Conservation (phyloP, 2,329 filamentous ascomycete species). For the Cladosporium sp. region DNA sequence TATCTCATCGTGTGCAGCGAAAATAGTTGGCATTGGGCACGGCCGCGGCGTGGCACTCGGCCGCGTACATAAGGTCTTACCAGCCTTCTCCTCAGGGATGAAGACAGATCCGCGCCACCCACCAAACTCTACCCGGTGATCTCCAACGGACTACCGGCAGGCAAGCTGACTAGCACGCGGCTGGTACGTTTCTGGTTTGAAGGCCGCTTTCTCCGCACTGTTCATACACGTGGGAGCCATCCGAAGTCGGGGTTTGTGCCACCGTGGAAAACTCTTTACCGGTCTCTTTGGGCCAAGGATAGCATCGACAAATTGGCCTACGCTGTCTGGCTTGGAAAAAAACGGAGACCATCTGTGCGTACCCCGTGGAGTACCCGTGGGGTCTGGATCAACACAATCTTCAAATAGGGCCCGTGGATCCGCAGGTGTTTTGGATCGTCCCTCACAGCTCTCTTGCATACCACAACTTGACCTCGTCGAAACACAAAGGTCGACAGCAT, state of each 20-base stretch:
- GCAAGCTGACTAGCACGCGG: neutral
- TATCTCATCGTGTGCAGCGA: neutral
- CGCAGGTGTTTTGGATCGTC: neutral
- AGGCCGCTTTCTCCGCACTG: slow-evolving; percentile 2
- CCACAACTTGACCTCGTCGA: neutral
- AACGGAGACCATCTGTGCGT: neutral
- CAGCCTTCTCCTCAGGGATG: slow-evolving; percentile 1
- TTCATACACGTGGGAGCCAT: slow-evolving; percentile 4
- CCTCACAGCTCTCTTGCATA: neutral
- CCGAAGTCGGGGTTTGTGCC: neutral
- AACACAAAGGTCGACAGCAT: slow-evolving; percentile 21
- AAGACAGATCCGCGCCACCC: slow-evolving; percentile 2
- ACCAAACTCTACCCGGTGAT: neutral
- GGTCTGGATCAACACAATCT: neutral
- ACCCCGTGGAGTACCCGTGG: slow-evolving; percentile 4
- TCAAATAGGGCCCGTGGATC: slow-evolving; percentile 3
- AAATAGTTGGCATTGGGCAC: neutral
- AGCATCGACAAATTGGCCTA: neutral
- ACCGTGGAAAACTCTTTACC: slow-evolving; percentile 11
- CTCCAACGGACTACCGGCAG: neutral
- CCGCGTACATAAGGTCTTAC: slow-evolving; percentile 1
- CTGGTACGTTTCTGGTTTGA: neutral
- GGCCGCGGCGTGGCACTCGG: neutral
- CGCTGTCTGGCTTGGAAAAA: slow-evolving; percentile 7
- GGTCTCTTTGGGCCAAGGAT: neutral